These are phyloP conservation scores for Pisolithus thermaeus DNA, from an alignment of 1,284 basidiomycete genomes.

Conservation along the genomic window DNA sequence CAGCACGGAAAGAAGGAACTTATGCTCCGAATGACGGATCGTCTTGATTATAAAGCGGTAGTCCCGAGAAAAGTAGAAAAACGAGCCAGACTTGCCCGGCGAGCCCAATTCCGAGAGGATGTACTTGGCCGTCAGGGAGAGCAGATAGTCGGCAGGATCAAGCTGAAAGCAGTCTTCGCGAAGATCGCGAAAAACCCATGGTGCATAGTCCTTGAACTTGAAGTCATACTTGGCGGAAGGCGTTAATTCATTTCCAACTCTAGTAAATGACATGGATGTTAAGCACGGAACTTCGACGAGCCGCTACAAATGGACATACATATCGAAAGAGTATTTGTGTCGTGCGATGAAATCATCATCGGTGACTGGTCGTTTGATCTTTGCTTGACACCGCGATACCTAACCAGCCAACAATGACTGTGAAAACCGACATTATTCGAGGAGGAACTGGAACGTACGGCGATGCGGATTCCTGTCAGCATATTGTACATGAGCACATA, in stretches of 20 bases:
- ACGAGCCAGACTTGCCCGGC: conserved; percentile 96
- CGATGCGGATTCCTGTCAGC: conserved; percentile 96
- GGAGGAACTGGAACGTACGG: conserved; percentile 46
- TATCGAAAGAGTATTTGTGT: conserved; percentile 97
- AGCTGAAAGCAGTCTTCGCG: conserved; percentile 93
- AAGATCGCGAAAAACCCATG: conserved; percentile 94
- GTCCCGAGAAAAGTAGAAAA: conserved; percentile 99
- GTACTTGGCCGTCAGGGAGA: conserved; percentile 95
- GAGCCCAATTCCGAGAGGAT: conserved; percentile 98
- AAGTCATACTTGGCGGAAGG: conserved; percentile 96
- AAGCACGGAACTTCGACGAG: background rate
- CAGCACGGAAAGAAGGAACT: conserved; percentile 84
- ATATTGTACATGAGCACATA: conserved; percentile 99
- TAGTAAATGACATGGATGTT: conserved; percentile 27
- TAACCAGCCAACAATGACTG: conserved; percentile 22
- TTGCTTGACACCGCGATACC: conserved; percentile 96
- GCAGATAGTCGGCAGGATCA: conserved; percentile 94
- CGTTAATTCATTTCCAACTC: conserved; percentile 94
- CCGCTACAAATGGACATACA: conserved; percentile 47
- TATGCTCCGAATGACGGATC: conserved; percentile 91
- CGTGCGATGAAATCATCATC: conserved; percentile 84
- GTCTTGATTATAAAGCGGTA: conserved; percentile 99
- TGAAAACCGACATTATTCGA: conserved; percentile 16
- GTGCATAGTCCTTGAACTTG: conserved; percentile 99
- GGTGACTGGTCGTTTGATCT: conserved; percentile 80